These are phyloP conservation scores for Quercus berberidifolia DNA, from an alignment of 306 rosid species.

Conservation along the genomic window DNA sequence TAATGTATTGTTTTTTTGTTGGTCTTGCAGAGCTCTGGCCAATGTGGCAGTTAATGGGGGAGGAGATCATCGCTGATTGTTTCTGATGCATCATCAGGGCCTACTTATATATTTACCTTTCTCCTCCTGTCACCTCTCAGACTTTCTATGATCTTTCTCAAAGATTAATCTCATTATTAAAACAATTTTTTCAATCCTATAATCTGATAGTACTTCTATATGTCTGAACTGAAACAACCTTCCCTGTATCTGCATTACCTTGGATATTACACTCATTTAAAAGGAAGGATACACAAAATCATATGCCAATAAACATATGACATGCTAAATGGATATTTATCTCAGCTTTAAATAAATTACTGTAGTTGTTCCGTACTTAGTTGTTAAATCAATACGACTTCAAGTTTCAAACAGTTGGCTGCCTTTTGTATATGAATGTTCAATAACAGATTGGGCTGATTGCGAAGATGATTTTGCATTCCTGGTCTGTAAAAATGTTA, in stretches of 20 bases:
- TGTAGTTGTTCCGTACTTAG: not conserved
- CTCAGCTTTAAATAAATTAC: not conserved
- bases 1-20: constrained; percentile 14
- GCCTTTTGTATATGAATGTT: not conserved
- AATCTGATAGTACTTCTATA: not conserved
- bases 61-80: constrained; percentile 54
- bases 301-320: constrained; percentile 27
- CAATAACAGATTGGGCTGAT: not conserved
- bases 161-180: constrained; percentile 17
- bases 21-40: constrained; percentile 59
- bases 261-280: constrained; percentile 14
- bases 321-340: not conserved
- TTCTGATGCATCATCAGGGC: constrained; percentile 18
- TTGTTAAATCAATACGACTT: not conserved
- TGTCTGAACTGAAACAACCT: constrained; percentile 30
- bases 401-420: not conserved
- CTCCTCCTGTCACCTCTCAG: constrained; percentile 5
- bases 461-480: not conserved
- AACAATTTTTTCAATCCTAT: not conserved
- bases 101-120: constrained; percentile 23
- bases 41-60: constrained; percentile 41
- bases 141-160: constrained; percentile 24
- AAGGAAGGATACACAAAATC: constrained; percentile 29
- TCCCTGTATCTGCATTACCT: constrained; percentile 10
- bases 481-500: no score